Evolutionary conservation across 805 yeast species (phyloP), one percentile per base, ranked within the genome.

Genomic region (Candida insectalens): DNA sequence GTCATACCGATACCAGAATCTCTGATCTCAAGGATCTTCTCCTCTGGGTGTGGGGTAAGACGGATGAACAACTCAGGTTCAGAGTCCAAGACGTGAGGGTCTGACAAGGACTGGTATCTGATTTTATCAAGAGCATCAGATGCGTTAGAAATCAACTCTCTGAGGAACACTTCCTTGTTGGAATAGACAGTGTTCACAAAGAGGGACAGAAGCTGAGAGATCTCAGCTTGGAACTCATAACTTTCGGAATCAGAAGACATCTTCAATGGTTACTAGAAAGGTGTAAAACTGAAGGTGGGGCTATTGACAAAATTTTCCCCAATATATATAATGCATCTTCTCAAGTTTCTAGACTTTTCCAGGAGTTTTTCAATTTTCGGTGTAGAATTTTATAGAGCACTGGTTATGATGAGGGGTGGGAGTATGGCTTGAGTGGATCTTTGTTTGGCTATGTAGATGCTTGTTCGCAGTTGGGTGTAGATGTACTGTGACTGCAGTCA

Each of bases 1-100:
- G 99, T 92, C 96, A 92, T 87, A 88, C 99, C 99, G 55, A 92
- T 85, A 88, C 99, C 99, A 40, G 97, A 77, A 65, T 92, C 99
- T 72, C 97, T 87, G 63, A 92, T 83, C 69, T 92, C 97, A 58
- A 92, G 73, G 41, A 89, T 80, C 63, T 87, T 85, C 59, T 79
- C 75, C 51, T 92, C 98, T 64, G 95, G 95, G 62, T 69, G 77
- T 63, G 99, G 99, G 46, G 95, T 92, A 57, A 92, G 77, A 76
- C 99, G 85, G 60, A 92, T 88, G 74, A 83, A 92, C 53, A 92
- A 74, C 56, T 92, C 95, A 38, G 96, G 95, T 68, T 92, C 97
- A 43, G 92, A 60, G 56, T 89, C 98, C 58, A 92, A 76, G 63
- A 80, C 77, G 49, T 84, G 67, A 51, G 96, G 94, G 59, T 92